Percentiles rank a stretch among this genome's conserved stretches.
Evolutionary conservation across 805 yeast species (phyloP).

Genomic region (Sugiyamaella mastotermitis): DNA sequence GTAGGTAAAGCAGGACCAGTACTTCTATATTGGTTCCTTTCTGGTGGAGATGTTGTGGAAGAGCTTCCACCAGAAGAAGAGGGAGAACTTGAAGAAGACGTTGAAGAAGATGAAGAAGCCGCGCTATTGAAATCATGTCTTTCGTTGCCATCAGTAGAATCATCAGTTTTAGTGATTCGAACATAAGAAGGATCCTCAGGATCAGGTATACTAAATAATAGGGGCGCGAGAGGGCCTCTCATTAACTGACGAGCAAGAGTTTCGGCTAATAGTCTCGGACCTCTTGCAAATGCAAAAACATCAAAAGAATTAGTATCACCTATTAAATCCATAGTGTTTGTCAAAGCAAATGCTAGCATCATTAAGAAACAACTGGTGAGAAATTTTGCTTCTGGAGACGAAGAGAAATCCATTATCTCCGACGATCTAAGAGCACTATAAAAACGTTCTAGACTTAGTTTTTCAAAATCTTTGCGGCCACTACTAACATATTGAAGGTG

Average conservation of each 20-base stretch:
- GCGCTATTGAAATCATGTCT: not conserved
- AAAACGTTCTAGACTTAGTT: conserved; percentile 8
- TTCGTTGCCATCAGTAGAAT: conserved; percentile 1
- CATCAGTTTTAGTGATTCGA: not conserved
- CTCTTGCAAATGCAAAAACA: conserved; percentile 7
- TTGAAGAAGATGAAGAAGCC: not conserved
- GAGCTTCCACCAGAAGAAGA: not conserved
- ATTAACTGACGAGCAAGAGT: conserved; percentile 1
- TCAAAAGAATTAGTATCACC: not conserved
- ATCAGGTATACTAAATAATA: conserved; percentile 3
- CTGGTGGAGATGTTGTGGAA: not conserved
- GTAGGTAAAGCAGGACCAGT: not conserved
- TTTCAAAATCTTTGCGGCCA: conserved; percentile 9
- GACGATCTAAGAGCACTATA: conserved; percentile 10
- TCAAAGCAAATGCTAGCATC: conserved; percentile 17
- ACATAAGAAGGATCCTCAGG: conserved; percentile 4
- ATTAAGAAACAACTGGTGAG: conserved; percentile 13
- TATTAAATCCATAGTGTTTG: conserved; percentile 7
- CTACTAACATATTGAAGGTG: conserved; percentile 9
- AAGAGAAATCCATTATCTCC: conserved; percentile 4
- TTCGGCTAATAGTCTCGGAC: conserved; percentile 8
- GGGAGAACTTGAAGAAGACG: not conserved
- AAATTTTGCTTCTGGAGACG: conserved; percentile 11
- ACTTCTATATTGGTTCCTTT: too few relatives aligned
- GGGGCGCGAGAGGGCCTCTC: conserved; percentile 4